Evolutionary conservation across 345 rosid genomes (phyloP), one percentile per base, ranked within the genome.

Genomic region (Euphorbia peplus): DNA sequence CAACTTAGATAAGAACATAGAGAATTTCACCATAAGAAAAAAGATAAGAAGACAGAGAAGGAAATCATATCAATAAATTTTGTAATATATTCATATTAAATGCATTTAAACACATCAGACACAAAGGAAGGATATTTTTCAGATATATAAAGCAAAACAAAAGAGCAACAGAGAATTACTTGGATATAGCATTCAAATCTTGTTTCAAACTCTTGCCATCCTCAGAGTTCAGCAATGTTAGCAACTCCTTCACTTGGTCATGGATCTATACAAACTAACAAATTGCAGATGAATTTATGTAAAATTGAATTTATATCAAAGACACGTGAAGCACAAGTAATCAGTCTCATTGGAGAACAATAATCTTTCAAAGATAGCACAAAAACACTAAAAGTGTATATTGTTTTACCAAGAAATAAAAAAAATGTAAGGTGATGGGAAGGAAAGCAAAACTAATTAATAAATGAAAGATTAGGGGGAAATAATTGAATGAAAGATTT

Each of bases 201-300:
- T 75, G 84, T 78, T 84, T 86, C 79, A 69, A 74, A 73, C 82
- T 75, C 69, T 80, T 85, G 66, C 73, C 76, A 66, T 78, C 84
- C 67, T 85, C 95, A 59, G 30, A 59, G 73, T 83, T 86, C 71
- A 87, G 68, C 64, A 71, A 30, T 64, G 90, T 82, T 47, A 79
- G 82, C 75, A 91, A 69, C 75, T 87, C 90, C 85, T 79, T 87
- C 80, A 88, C 85, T 77, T 83, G 87, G 15, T 73, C 77, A 80
- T 75, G 84, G 73, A 90, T 85, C 99, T 93, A 77, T 48, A 78
- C 73, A 46, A 54, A 63, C 42, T 65, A 52, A 78, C 53, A 63
- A 19, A 50, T 66, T 26, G 30, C 28, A 32, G 29, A 73, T 47
- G 32, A 50, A 57, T 35, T 11, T n/a, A 66, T 55, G 54, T 16